Evolutionary conservation across 352 stramenopile species (phyloP).

Genomic region (Globisporangium sylvaticum): DNA sequence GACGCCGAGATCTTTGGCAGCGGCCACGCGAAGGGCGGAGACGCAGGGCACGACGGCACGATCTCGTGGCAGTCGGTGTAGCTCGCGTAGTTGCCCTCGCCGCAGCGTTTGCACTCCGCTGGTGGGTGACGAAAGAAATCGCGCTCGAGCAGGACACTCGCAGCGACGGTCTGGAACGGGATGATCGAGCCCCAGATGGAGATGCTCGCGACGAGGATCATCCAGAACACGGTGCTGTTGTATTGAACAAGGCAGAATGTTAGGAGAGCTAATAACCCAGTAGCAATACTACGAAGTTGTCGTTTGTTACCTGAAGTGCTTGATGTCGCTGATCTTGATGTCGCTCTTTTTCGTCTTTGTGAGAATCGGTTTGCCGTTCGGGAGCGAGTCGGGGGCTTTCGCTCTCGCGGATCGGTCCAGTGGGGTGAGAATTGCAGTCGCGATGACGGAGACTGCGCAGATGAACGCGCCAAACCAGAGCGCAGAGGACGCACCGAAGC

Average conservation of each 20-base stretch:
- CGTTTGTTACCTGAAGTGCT: conserved; percentile 30
- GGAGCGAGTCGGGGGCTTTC: conserved; percentile 25
- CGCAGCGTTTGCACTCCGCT: conserved; percentile 27
- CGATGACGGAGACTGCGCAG: conserved; percentile 39
- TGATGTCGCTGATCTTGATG: conserved; percentile 37
- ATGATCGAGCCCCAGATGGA: conserved; percentile 79
- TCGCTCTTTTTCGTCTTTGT: conserved; percentile 1
- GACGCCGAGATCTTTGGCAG: conserved; percentile 32
- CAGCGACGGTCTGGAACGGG: conserved; percentile 83
- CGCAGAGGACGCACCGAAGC: conserved; percentile 40
- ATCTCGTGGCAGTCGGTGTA: conserved; percentile 44
- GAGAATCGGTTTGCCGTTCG: conserved; percentile 22
- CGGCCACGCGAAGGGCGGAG: conserved; percentile 38
- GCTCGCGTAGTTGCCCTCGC: conserved; percentile 33
- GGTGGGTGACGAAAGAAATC: conserved; percentile 47
- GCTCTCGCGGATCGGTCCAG: conserved; percentile 36
- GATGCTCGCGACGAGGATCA: conserved; percentile 63
- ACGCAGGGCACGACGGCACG: conserved; percentile 26
- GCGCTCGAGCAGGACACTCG: conserved; percentile 70
- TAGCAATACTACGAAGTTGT: neutral
- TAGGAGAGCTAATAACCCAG: neutral
- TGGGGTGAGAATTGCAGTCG: conserved; percentile 43
- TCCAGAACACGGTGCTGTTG: conserved; percentile 51
- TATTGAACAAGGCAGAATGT: neutral
- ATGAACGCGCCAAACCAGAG: conserved; percentile 65